phyloP scores from a whole-genome alignment of 176 grass and related monocot species.

The Zizania latifolia region DNA sequence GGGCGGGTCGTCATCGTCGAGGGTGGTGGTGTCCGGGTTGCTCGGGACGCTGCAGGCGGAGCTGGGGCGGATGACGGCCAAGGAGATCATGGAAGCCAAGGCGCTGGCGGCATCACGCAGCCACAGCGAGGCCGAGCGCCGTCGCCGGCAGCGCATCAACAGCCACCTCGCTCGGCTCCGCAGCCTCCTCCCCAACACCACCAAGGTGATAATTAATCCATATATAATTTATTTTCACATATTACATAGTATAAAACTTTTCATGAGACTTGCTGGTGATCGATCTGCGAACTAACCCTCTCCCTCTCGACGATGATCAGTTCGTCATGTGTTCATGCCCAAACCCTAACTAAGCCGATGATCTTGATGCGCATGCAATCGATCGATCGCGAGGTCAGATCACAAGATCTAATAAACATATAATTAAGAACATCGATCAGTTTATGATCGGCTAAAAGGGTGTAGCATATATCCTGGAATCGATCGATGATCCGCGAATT shows the following conservation, averaged over 20 bases:
- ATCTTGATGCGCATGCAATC: not conserved
- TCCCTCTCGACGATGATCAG: not conserved
- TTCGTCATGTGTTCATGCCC: not conserved
- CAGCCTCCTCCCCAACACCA: constrained; percentile 82
- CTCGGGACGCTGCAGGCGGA: constrained; percentile 68
- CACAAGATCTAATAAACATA: not conserved
- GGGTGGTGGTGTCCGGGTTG: constrained; percentile 29
- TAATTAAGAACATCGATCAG: not conserved
- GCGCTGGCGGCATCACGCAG: constrained; percentile 79
- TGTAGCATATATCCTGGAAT: not conserved
- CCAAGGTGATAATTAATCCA: constrained; percentile 59
- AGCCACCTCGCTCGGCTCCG: constrained; percentile 66
- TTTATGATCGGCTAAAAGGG: not conserved
- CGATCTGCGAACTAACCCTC: not conserved
- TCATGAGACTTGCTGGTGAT: too few species aligned
- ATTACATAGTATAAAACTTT: not conserved
- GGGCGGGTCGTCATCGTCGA: not conserved
- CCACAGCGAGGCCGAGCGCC: constrained; percentile 92
- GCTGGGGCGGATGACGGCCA: constrained; percentile 73
- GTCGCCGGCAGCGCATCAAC: constrained; percentile 94
- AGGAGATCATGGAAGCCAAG: constrained; percentile 92
- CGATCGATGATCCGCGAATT: not conserved
- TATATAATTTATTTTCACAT: not conserved
- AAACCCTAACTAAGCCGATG: not conserved
- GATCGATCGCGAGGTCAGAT: not conserved